Percentiles rank a stretch among this genome's conserved stretches.
Conservation (phyloP, 2,329 filamentous ascomycete species). For the Nigrograna mackinnonii region DNA sequence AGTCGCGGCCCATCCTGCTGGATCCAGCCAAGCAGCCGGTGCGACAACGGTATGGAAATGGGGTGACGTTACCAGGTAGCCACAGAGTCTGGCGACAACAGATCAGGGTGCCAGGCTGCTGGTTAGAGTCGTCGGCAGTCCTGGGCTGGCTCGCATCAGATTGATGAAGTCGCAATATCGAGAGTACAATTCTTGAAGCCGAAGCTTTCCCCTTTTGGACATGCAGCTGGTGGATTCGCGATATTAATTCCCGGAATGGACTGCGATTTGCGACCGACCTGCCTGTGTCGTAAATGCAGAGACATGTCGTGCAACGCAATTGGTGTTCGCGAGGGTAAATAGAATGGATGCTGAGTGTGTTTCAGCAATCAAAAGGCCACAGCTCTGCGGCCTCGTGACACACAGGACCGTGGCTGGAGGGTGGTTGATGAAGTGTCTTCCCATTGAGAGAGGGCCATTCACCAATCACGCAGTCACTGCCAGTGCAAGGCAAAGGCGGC, state of each 20-base stretch:
- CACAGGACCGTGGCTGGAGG: not conserved
- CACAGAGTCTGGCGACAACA: slow-evolving; percentile 7
- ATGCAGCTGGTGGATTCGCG: not conserved
- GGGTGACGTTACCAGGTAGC: slow-evolving; percentile 5
- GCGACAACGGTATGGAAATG: slow-evolving; percentile 2
- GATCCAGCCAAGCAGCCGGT: slow-evolving; percentile 3
- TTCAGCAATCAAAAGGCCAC: not conserved
- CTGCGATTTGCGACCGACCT: not conserved
- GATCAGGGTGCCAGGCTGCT: slow-evolving; percentile 1
- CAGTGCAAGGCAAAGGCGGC: too few relatives aligned
- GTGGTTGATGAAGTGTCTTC: not conserved
- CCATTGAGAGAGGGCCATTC: too few relatives aligned
- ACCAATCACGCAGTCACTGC: too few relatives aligned
- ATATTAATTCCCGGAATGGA: not conserved
- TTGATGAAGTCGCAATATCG: slow-evolving; percentile 10
- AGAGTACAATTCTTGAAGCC: slow-evolving; percentile 2
- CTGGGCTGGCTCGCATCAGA: slow-evolving; percentile 11
- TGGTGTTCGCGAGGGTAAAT: not conserved
- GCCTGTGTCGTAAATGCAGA: not conserved
- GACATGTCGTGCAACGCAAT: not conserved
- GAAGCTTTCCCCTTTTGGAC: not conserved
- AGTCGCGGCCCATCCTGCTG: not conserved
- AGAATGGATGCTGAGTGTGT: not conserved
- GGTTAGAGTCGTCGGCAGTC: slow-evolving; percentile 3
- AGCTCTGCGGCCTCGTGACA: not conserved